Evolutionary conservation across 805 yeast species (phyloP), one percentile per base, ranked within the genome.

Genomic region (Teunomyces kruisii): DNA sequence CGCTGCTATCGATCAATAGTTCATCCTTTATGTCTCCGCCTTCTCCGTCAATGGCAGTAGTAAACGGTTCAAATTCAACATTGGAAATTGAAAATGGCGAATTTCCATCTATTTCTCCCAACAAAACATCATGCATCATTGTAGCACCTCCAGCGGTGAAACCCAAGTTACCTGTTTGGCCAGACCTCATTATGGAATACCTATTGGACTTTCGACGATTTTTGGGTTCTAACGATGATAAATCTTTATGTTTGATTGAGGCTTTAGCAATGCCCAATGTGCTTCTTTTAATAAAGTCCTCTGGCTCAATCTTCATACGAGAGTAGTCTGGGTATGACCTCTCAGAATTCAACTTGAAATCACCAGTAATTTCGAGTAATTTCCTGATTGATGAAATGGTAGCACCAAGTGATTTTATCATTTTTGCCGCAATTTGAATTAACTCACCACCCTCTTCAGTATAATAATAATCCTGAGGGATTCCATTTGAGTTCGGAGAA

Each of bases 321-420:
- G 74, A 63, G 51, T 85, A 85, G 59, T 87, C 86, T 1, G 88
- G 84, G 56, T 85, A 86, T 15, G 79, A 68, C 55, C 89, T 75
- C 33, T 80, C 82, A 1, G 70, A 60, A 16, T 80, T 76, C 38
- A 86, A 65, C 54, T 75, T 76, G 59, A 84, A 83, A 51, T 84
- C 87, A n/a, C 86, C 86, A n/a, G 83, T 76, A 14, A 79, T 58
- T 8, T 77, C 71, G 26, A 84, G 59, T 33, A 82, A 69, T 45
- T 68, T 73, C 49, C 76, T 62, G 43, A 84, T 81, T 8, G 80
- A 77, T 1, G 63, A 55, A 15, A 81, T 70, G 1, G 84, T 77
- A 15, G 62, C 55, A 9, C 78, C 59, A 17, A 82, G 79, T 1
- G 81, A 68, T 39, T 74, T 72, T 17, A 86, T 69, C 81, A 84